These are phyloP conservation scores for Trichothecium roseum DNA, from an alignment of 2,329 filamentous ascomycete species.

Conservation along the genomic window DNA sequence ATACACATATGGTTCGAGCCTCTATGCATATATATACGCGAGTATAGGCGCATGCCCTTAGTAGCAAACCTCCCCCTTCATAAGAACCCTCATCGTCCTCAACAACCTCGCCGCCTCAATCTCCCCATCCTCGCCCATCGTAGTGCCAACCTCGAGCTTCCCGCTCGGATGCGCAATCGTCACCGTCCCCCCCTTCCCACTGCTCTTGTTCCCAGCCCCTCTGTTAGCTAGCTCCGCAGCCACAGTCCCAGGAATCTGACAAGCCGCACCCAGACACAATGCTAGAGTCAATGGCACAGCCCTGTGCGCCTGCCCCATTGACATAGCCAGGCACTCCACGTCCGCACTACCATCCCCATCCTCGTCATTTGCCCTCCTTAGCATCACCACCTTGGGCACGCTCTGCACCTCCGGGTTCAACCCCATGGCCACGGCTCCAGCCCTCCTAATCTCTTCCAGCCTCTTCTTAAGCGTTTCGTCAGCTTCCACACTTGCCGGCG, in stretches of 20 bases:
- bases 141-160: conserved; percentile 32
- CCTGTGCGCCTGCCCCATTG: conserved; percentile 45
- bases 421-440: conserved; percentile 51
- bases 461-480: conserved; percentile 28
- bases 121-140: conserved; percentile 20
- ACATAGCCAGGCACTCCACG: conserved; percentile 37
- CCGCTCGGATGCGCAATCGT: conserved; percentile 37
- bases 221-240: conserved; percentile 20
- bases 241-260: conserved; percentile 32
- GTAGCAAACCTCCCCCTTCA: conserved; percentile 38
- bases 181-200: conserved; percentile 12
- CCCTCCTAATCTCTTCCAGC: conserved; percentile 45
- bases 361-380: conserved; percentile 24
- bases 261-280: conserved; percentile 38
- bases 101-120: conserved; percentile 33
- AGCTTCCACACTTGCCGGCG: conserved; percentile 42
- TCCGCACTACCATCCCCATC: conserved; percentile 16
- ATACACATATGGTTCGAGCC: no score
- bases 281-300: conserved; percentile 46
- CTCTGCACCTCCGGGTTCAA: conserved; percentile 34
- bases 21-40: no score
- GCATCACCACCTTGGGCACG: conserved; percentile 50
- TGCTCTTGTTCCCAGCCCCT: neutral
- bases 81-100: conserved; percentile 36
- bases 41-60: no score